A percentile compares a stretch with the other conserved stretches of the same genome.
Evolutionary conservation across 2,329 filamentous ascomycete species (phyloP).

Genomic region (Pyrenochaeta sp.): DNA sequence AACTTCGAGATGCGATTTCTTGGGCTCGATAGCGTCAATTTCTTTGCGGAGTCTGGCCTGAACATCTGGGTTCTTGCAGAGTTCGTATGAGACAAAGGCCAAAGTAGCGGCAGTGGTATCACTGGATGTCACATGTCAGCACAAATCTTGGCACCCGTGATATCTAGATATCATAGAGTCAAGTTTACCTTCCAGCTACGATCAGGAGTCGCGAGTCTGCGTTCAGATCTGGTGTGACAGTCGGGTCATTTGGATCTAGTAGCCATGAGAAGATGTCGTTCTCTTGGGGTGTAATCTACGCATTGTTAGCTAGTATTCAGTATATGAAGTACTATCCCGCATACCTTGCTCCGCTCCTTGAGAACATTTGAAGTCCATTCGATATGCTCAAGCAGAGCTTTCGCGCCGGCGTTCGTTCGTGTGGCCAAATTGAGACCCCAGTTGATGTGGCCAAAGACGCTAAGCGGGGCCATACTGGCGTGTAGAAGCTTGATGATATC

Average conservation of each 20-base stretch:
- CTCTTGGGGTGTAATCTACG: conserved; percentile 33
- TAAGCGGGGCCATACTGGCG: conserved; percentile 29
- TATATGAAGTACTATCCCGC: neutral
- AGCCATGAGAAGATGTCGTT: conserved; percentile 39
- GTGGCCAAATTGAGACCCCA: conserved; percentile 31
- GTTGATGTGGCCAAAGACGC: conserved; percentile 29
- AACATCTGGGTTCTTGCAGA: conserved; percentile 32
- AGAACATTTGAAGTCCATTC: conserved; percentile 34
- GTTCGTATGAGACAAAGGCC: conserved; percentile 39
- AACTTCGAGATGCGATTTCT: conserved; percentile 33
- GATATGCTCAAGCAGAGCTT: conserved; percentile 33
- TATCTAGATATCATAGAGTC: neutral
- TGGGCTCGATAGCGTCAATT: conserved; percentile 23
- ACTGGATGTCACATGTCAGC: conserved; percentile 16
- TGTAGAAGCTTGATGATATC: conserved; percentile 37
- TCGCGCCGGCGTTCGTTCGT: conserved; percentile 24
- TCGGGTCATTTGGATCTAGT: conserved; percentile 26
- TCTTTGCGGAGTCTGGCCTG: conserved; percentile 33
- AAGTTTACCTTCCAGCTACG: conserved; percentile 41
- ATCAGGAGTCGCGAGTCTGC: conserved; percentile 38
- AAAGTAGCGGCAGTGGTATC: conserved; percentile 42
- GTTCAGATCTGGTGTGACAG: conserved; percentile 32
- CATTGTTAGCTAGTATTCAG: conserved; percentile 3
- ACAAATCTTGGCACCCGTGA: neutral
- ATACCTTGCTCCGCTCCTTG: conserved; percentile 36